Evolutionary conservation across 257 asterid species (phyloP).

Genomic region (Plectranthus barbatus): DNA sequence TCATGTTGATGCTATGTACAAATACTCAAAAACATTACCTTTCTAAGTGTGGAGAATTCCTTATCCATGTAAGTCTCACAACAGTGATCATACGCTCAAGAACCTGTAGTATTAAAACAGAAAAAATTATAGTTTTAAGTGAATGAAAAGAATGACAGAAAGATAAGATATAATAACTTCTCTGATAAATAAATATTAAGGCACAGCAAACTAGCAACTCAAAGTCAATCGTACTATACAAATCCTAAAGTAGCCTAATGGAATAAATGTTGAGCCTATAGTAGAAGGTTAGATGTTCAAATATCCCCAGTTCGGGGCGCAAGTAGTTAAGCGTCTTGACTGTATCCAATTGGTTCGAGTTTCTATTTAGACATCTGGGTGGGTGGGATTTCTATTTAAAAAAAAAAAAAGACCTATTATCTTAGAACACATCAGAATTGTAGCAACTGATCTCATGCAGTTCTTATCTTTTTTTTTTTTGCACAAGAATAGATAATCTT

Average conservation of each 20-base stretch:
- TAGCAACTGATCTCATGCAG: neutral
- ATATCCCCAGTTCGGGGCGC: no score
- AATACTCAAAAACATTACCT: slow-evolving; percentile 34
- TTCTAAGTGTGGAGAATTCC: slow-evolving; percentile 61
- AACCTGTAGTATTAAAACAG: slow-evolving; percentile 46
- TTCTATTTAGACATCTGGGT: no score
- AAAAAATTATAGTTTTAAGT: neutral
- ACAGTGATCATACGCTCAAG: slow-evolving; percentile 51
- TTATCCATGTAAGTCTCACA: slow-evolving; percentile 72
- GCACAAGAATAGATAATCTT: slow-evolving; percentile 18
- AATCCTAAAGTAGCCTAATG: no score
- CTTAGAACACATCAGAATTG: neutral
- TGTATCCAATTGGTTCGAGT: no score
- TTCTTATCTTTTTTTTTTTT: neutral
- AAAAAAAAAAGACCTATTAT: no score
- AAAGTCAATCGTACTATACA: neutral
- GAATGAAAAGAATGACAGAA: neutral
- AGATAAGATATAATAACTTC: neutral
- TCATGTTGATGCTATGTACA: neutral
- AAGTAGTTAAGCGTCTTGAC: no score
- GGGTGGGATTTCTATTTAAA: no score
- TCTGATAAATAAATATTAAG: no score
- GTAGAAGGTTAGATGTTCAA: no score
- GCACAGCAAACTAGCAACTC: neutral
- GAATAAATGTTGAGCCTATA: no score